Evolutionary conservation across 345 rosid species (phyloP).

Genomic region (Dipteronia dyeriana): DNA sequence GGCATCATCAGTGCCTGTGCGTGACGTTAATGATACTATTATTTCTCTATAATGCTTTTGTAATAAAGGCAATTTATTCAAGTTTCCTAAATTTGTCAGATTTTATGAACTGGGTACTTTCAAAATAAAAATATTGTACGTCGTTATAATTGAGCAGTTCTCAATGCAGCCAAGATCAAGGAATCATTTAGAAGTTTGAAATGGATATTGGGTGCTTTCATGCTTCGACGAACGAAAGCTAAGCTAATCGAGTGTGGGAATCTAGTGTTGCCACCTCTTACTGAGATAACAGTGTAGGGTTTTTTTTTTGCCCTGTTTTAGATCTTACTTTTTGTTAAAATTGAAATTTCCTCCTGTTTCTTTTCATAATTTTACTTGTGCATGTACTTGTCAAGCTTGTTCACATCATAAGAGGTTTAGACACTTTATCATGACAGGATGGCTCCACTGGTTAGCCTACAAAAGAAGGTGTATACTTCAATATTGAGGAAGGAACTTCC

Average conservation of each 20-base stretch:
- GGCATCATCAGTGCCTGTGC: background rate
- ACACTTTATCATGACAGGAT: conserved; percentile 48
- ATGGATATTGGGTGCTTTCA: conserved; percentile 65
- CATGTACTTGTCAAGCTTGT: background rate
- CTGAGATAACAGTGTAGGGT: conserved; percentile 79
- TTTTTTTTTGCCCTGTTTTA: background rate
- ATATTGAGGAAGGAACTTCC: conserved; percentile 90
- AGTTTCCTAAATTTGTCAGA: background rate
- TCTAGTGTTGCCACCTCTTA: conserved; percentile 75
- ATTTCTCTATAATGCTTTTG: background rate
- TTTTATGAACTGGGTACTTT: background rate
- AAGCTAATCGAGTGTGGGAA: conserved; percentile 71
- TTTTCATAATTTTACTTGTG: background rate
- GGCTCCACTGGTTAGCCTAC: conserved; percentile 75
- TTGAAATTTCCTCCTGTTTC: background rate
- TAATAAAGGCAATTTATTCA: background rate
- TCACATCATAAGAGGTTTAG: conserved; percentile 5
- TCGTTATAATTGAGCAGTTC: conserved; percentile 37
- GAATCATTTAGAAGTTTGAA: conserved; percentile 57
- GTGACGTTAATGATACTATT: background rate
- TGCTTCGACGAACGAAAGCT: conserved; percentile 84
- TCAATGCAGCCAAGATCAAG: conserved; percentile 38
- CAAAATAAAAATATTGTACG: background rate
- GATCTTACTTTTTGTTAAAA: conserved; percentile 4
- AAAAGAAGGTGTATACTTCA: conserved; percentile 74